A percentile compares a stretch with the other conserved stretches of the same genome.
Conservation (phyloP, 176 grass and related monocot species). For the Panicum miliaceum region DNA sequence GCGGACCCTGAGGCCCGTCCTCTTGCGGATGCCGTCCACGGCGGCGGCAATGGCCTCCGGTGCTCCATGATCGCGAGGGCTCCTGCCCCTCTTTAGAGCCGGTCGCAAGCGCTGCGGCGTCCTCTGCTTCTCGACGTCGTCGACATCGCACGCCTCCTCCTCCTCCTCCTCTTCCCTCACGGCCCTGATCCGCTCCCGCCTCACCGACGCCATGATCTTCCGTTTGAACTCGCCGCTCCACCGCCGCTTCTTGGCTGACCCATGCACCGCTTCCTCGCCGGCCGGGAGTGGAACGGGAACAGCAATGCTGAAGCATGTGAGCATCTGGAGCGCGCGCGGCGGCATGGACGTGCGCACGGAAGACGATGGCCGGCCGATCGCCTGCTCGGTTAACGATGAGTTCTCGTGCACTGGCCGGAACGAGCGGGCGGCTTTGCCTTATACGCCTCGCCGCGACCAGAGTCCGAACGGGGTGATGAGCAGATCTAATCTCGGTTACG, state of each 20-base stretch:
- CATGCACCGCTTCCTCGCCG: not conserved
- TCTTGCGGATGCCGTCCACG: not conserved
- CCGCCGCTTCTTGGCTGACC: not conserved
- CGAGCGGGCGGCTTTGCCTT: not conserved
- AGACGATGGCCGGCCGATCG: not conserved
- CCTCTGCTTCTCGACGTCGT: not conserved
- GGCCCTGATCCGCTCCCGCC: not conserved
- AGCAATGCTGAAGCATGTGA: not conserved
- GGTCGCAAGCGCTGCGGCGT: not conserved
- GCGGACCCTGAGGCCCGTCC: constrained; percentile 11
- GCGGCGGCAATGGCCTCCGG: not conserved
- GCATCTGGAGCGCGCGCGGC: not conserved
- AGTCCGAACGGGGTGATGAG: too few relatives aligned
- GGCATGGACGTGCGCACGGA: not conserved
- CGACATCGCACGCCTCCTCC: not conserved
- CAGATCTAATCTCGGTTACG: too few relatives aligned
- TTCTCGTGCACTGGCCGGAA: not conserved
- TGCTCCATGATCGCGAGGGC: not conserved
- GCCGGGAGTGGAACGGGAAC: not conserved
- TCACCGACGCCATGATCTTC: not conserved
- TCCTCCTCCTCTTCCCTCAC: not conserved
- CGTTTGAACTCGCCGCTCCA: not conserved
- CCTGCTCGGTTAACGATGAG: not conserved
- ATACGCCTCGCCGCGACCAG: not conserved
- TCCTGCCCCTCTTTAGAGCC: not conserved